phyloP scores from a whole-genome alignment of 495 filamentous ascomycete species.

The Bathelium albidoporum region DNA sequence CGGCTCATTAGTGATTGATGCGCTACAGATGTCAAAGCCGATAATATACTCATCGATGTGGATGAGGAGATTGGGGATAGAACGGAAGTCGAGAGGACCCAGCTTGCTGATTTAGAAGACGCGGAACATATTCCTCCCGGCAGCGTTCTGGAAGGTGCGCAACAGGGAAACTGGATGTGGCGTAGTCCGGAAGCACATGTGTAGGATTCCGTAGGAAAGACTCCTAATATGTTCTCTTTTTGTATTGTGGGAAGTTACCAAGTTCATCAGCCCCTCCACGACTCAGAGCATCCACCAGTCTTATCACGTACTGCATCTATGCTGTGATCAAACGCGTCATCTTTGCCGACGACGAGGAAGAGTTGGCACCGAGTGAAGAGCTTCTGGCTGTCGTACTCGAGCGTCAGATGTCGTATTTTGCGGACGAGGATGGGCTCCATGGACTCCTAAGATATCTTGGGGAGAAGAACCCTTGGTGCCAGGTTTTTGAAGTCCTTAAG shows the following conservation, averaged over 20 bases:
- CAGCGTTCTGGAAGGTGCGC: conserved; percentile 12
- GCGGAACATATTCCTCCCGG: conserved; percentile 16
- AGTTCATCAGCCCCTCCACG: background rate
- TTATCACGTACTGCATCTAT: conserved; percentile 24
- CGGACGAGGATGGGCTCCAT: conserved; percentile 32
- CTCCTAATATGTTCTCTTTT: conserved; percentile 19
- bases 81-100: conserved; percentile 11
- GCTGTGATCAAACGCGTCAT: conserved; percentile 25
- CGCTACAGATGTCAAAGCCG: conserved; percentile 15
- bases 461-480: conserved; percentile 31
- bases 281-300: conserved; percentile 3
- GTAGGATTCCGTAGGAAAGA: conserved; percentile 15
- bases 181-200: conserved; percentile 18
- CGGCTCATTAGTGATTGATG: background rate
- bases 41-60: conserved; percentile 16
- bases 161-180: conserved; percentile 16
- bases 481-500: conserved; percentile 25
- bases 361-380: conserved; percentile 32
- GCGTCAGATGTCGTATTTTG: conserved; percentile 43
- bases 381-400: conserved; percentile 37
- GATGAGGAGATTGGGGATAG: conserved; percentile 3
- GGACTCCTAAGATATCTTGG: conserved; percentile 31
- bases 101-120: conserved; percentile 15
- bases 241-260: conserved; percentile 14
- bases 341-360: conserved; percentile 23